Percentiles rank a stretch among this genome's conserved stretches.
Conservation (phyloP, 2,329 filamentous ascomycete genomes). For the Pseudogymnoascus sp. region DNA sequence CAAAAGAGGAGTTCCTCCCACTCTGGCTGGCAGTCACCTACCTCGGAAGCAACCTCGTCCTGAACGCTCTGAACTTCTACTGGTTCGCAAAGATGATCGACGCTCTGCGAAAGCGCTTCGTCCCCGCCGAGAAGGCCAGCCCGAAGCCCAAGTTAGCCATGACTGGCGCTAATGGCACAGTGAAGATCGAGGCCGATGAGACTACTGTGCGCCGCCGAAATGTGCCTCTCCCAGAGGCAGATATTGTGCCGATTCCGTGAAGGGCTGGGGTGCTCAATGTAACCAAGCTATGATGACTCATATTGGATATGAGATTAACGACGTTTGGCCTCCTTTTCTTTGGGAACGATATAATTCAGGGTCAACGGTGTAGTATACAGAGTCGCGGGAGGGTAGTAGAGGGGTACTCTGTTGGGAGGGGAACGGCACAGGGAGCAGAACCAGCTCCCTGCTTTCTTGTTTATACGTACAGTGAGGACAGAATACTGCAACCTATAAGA, state of each 20-base stretch:
- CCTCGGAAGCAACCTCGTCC: conserved; percentile 58
- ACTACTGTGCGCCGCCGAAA: conserved; percentile 27
- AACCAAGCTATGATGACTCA: neutral
- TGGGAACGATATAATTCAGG: neutral
- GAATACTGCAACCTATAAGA: neutral
- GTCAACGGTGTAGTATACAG: neutral
- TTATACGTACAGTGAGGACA: neutral
- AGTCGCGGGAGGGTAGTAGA: neutral
- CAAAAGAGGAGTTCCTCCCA: conserved; percentile 48
- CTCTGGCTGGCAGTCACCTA: conserved; percentile 64
- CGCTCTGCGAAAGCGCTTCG: conserved; percentile 69
- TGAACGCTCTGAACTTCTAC: conserved; percentile 72
- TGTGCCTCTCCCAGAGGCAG: neutral
- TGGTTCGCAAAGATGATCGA: conserved; percentile 86
- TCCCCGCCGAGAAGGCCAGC: conserved; percentile 35
- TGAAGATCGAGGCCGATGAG: conserved; percentile 24
- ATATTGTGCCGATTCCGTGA: conserved; percentile 4
- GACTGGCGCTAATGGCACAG: conserved; percentile 23
- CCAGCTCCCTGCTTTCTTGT: neutral
- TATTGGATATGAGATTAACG: neutral
- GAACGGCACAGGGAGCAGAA: neutral
- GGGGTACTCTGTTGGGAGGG: neutral
- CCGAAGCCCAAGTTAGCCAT: conserved; percentile 20
- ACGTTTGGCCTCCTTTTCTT: neutral
- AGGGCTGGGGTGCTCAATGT: neutral